Conservation (phyloP, 2,329 filamentous ascomycete species). For the Aureobasidium subglaciale region DNA sequence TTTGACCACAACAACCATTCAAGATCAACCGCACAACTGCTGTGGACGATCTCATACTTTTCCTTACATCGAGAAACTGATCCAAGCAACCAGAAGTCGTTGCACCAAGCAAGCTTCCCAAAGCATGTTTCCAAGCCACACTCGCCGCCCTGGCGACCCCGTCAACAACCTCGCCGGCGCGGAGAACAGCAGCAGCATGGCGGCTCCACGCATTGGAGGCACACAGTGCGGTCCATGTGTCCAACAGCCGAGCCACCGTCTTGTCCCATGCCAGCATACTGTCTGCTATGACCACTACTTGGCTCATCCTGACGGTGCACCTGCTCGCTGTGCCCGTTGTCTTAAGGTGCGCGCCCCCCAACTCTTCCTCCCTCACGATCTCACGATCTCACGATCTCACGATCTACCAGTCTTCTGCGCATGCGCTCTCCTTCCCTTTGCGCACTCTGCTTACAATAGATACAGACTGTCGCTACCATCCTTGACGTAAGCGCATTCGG, state of each 20-base stretch:
- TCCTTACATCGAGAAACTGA: neutral
- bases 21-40: neutral
- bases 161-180: neutral
- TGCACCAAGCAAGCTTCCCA: neutral
- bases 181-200: neutral
- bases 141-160: neutral
- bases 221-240: slow-evolving; percentile 2
- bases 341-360: slow-evolving; percentile 1
- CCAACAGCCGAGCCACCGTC: neutral
- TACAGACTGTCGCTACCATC: neutral
- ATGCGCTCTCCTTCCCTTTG: neutral
- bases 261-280: slow-evolving; percentile 15
- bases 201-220: slow-evolving; percentile 11
- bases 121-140: neutral
- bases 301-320: neutral
- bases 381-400: neutral
- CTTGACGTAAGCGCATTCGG: neutral
- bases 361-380: neutral
- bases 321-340: slow-evolving; percentile 8
- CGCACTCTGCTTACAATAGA: neutral
- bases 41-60: neutral
- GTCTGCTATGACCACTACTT: slow-evolving; percentile 16
- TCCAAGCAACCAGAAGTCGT: neutral
- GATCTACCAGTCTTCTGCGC: neutral
- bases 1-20: neutral